Percentiles rank a stretch among this genome's conserved stretches.
Evolutionary conservation across 495 filamentous ascomycete genomes (phyloP).

Genomic region (Aspergillus coremiiformis): DNA sequence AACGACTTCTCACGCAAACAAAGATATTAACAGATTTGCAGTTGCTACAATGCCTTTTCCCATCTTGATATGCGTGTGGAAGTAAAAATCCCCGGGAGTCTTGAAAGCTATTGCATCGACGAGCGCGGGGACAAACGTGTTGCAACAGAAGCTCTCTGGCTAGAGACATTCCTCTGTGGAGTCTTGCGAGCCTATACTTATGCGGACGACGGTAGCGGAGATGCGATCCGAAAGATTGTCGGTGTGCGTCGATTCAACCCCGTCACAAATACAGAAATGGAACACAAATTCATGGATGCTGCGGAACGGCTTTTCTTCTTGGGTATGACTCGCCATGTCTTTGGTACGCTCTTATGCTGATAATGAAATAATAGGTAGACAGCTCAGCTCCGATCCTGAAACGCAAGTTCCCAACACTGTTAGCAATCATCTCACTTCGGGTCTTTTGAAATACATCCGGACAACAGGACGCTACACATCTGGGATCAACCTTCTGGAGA

Average conservation of each 20-base stretch:
- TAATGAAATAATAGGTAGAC: constrained; percentile 58
- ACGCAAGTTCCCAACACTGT: constrained; percentile 96
- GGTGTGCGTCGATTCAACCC: constrained; percentile 95
- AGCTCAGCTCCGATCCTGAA: constrained; percentile 92
- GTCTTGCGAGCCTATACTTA: constrained; percentile 92
- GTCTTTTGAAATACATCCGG: constrained; percentile 91
- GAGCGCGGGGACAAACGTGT: constrained; percentile 90
- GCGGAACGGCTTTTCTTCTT: constrained; percentile 93
- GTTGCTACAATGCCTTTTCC: constrained; percentile 99
- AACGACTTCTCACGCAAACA: constrained; percentile 11
- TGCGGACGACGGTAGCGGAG: constrained; percentile 87
- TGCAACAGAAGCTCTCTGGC: constrained; percentile 87
- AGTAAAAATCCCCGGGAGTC: constrained; percentile 88
- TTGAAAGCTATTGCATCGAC: constrained; percentile 94
- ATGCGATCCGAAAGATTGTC: constrained; percentile 86
- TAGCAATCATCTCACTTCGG: constrained; percentile 89
- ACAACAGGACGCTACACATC: constrained; percentile 93
- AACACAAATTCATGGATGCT: constrained; percentile 92
- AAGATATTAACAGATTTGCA: constrained; percentile 29
- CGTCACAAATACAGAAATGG: constrained; percentile 91
- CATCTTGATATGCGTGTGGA: constrained; percentile 97
- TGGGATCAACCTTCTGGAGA: constrained; percentile 96
- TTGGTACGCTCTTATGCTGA: constrained; percentile 15
- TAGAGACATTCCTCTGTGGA: constrained; percentile 93
- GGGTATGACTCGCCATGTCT: constrained; percentile 42